Percentiles rank a stretch among this genome's conserved stretches.
Evolutionary conservation across 2,329 filamentous ascomycete genomes (phyloP).

Genomic region (Coniochaeta sp.): DNA sequence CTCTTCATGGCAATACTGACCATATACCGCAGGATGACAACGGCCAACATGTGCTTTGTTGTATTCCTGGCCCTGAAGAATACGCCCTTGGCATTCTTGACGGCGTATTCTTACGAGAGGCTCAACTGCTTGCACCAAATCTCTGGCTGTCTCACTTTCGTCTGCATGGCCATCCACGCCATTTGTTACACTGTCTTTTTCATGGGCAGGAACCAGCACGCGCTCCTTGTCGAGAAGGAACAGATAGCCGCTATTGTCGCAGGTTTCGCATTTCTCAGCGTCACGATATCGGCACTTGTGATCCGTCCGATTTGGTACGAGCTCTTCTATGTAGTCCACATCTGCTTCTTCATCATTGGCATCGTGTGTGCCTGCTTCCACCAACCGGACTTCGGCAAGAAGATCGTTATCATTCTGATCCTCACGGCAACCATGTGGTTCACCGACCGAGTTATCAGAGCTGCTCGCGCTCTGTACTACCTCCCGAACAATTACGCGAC

Average conservation of each 20-base stretch:
- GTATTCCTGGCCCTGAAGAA: slow-evolving; percentile 51
- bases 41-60: slow-evolving; percentile 40
- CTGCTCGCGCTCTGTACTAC: slow-evolving; percentile 33
- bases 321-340: slow-evolving; percentile 46
- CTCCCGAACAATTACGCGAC: slow-evolving; percentile 43
- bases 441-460: slow-evolving; percentile 41
- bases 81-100: slow-evolving; percentile 46
- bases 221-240: slow-evolving; percentile 24
- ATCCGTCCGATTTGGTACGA: slow-evolving; percentile 45
- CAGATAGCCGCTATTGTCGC: slow-evolving; percentile 43
- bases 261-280: slow-evolving; percentile 35
- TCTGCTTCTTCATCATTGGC: slow-evolving; percentile 39
- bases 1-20: background rate
- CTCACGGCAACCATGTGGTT: slow-evolving; percentile 40
- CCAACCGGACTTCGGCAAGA: slow-evolving; percentile 36
- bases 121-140: slow-evolving; percentile 51
- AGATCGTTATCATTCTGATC: slow-evolving; percentile 33
- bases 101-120: slow-evolving; percentile 49
- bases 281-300: slow-evolving; percentile 33
- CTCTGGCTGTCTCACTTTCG: slow-evolving; percentile 41
- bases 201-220: slow-evolving; percentile 15
- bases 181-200: slow-evolving; percentile 36
- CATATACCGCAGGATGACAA: slow-evolving; percentile 16
- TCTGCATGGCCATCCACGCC: slow-evolving; percentile 37
- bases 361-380: slow-evolving; percentile 44